Conservation (phyloP, 2,329 filamentous ascomycete genomes). For the Ilyonectria sp. region DNA sequence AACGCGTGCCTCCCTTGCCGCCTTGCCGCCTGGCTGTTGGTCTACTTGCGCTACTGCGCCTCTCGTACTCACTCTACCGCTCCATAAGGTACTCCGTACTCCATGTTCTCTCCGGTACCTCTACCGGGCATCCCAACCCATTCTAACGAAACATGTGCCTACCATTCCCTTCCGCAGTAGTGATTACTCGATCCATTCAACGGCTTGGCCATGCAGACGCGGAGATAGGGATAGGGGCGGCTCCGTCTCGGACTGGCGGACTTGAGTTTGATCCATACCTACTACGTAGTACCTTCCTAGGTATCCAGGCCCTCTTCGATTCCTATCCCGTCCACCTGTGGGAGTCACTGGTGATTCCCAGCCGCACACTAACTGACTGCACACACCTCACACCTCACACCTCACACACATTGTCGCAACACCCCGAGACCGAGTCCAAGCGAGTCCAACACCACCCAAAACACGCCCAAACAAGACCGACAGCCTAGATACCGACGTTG, state of each 20-base stretch:
- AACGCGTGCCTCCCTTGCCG: slow-evolving; percentile 31
- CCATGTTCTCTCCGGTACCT: neutral
- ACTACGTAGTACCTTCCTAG: too few relatives aligned
- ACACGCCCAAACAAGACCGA: slow-evolving; percentile 1
- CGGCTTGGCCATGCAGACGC: slow-evolving; percentile 6
- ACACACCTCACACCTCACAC: slow-evolving; percentile 8
- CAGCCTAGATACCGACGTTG: slow-evolving; percentile 25
- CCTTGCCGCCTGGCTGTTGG: slow-evolving; percentile 24
- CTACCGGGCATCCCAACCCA: neutral
- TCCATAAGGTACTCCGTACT: neutral
- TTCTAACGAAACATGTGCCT: slow-evolving; percentile 1
- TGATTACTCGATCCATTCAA: slow-evolving; percentile 16
- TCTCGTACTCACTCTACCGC: slow-evolving; percentile 16
- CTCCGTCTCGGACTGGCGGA: slow-evolving; percentile 16
- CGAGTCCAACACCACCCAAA: slow-evolving; percentile 6
- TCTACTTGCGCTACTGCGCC: slow-evolving; percentile 15
- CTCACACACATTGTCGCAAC: slow-evolving; percentile 19
- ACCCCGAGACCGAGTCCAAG: neutral
- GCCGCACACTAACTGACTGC: neutral
- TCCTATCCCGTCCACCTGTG: slow-evolving; percentile 1
- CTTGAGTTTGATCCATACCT: neutral
- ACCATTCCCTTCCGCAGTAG: neutral
- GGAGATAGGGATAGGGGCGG: slow-evolving; percentile 15
- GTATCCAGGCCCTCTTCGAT: neutral
- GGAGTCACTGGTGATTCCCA: slow-evolving; percentile 2